Base-by-base conservation (phyloP, 176 grass and related monocot genomes). In the Stipa capillata region DNA sequence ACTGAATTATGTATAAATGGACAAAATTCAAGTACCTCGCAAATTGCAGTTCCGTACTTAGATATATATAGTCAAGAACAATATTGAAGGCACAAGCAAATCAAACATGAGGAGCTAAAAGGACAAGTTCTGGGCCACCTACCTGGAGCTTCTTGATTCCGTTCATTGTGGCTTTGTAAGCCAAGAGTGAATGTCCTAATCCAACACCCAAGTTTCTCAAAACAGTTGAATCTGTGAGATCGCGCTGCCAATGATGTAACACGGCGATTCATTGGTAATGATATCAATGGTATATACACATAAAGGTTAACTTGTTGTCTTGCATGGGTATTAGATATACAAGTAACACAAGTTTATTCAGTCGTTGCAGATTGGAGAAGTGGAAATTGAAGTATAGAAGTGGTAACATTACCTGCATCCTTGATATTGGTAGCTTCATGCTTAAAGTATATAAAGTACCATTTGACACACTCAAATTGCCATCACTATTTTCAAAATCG, bases 401-500 rank as follows among this genome's bases (percentile, higher is more conserved):
- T 62, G 41, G 37, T 18, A 49, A 59, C 16, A 79, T 44, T 79
- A 88, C 96, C 96, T 95, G 96, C 90, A 99, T 57, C 25, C 96
- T 88, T 72, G 96, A 98, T 85, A 94, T 93, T 42, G 92, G 92
- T 54, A 98, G 83, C 42, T 98, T 98, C 85, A 93, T 94, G 83
- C 96, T 98, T 69, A 95, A 73, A 81, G 77, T 76, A 76, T 78
- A 89, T 66, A 95, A 85, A 49, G 69, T 41, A 43, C 77, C 81
- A 93, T 93, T 98, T 2, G 84, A 92, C 32, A 79, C 40, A 76
- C n/a, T 72, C 23, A 93, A 56, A 85, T 98, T 98, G 33, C 96
- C 96, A 39, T 98, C 96, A 28, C 97, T 99, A 41, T 99, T 99
- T 89, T 99, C 97, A 86, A 99, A 99, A 93, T 99, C 86, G 21